A percentile compares a stretch with the other conserved stretches of the same genome.
Conservation (phyloP, 2,329 filamentous ascomycete genomes). For the Colletotrichum lini region DNA sequence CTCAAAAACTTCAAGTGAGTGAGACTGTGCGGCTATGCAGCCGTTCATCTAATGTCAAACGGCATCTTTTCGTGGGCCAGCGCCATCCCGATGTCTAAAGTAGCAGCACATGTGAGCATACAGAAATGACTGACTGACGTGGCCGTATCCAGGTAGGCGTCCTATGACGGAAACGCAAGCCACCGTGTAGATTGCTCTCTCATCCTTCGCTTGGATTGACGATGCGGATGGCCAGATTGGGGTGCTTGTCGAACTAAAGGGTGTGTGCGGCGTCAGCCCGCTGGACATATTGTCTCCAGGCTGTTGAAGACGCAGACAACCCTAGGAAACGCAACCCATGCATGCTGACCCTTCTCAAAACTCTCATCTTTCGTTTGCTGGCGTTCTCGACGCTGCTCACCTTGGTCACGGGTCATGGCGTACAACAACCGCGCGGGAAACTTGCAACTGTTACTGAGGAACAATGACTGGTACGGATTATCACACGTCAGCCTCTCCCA, state of each 20-base stretch:
- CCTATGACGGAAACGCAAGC: background rate
- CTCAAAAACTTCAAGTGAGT: too few species aligned
- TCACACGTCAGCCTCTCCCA: too few species aligned
- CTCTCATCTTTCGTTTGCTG: background rate
- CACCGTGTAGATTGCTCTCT: background rate
- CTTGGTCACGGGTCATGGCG: background rate
- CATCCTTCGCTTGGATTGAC: too few species aligned
- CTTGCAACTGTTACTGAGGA: background rate
- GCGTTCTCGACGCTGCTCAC: background rate
- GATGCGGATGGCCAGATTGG: background rate
- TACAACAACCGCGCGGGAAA: background rate
- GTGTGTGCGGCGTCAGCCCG: background rate
- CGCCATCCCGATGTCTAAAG: background rate
- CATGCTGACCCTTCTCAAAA: too few species aligned
- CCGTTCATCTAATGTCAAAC: background rate
- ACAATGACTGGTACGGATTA: too few species aligned
- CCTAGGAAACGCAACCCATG: background rate
- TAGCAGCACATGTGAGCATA: background rate
- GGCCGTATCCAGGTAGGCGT: background rate
- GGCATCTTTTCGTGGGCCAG: background rate
- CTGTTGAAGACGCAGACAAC: background rate
- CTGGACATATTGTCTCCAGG: background rate
- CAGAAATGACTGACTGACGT: background rate
- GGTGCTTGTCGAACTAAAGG: background rate
- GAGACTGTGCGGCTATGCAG: too few species aligned